phyloP scores from a whole-genome alignment of 768 basidiomycete species.

The Serendipita vermifera region DNA sequence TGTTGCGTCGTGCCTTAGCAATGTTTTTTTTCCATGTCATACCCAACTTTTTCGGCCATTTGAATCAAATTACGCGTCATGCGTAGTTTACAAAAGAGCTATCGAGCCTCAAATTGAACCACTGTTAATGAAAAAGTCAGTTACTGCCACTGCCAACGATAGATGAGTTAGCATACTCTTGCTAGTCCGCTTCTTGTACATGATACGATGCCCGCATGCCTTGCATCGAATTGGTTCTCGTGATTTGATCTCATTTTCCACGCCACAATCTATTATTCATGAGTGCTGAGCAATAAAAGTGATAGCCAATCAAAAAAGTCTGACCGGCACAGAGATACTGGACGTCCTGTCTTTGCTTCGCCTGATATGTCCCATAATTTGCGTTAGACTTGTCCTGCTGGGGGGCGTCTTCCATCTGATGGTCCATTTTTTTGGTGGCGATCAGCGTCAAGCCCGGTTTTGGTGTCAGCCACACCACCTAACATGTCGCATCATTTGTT shows the following conservation, averaged over 20 bases:
- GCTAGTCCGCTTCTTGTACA: constrained; percentile 95
- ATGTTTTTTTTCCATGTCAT: too few species aligned
- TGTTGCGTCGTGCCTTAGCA: constrained; percentile 4
- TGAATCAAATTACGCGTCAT: too few species aligned
- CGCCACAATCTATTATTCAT: constrained; percentile 63
- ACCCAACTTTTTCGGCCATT: too few species aligned
- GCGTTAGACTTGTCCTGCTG: background rate
- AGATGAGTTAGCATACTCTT: constrained; percentile 50
- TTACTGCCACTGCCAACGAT: constrained; percentile 1
- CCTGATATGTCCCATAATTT: constrained; percentile 1
- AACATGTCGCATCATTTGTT: constrained; percentile 80
- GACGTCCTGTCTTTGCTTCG: constrained; percentile 38
- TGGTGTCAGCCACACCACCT: background rate
- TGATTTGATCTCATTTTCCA: constrained; percentile 80
- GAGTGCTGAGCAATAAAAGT: background rate
- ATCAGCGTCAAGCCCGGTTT: background rate
- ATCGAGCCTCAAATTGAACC: constrained; percentile 80
- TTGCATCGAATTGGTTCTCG: constrained; percentile 90
- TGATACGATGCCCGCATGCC: constrained; percentile 94
- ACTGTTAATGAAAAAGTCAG: constrained; percentile 36
- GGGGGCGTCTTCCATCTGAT: background rate
- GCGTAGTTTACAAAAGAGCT: too few species aligned
- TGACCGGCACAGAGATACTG: constrained; percentile 79
- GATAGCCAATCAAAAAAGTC: constrained; percentile 16
- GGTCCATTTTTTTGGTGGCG: background rate